phyloP scores from a whole-genome alignment of 176 grass and related monocot genomes.

The Echinochloa phyllopogon region DNA sequence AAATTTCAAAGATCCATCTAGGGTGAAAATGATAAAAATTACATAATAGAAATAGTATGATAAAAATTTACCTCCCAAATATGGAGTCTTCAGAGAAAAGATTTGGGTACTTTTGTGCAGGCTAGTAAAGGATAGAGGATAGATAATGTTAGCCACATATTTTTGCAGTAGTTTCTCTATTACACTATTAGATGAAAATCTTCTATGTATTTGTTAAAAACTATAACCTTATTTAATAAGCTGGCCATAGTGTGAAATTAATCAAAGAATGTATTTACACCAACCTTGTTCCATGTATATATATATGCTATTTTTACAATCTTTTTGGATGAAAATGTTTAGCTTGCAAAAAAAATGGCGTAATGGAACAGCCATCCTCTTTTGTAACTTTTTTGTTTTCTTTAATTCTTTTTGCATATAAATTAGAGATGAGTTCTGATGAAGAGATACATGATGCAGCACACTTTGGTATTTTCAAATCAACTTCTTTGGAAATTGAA shows the following conservation, averaged over 20 bases:
- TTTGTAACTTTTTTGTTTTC: background rate
- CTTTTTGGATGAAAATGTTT: background rate
- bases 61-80: conserved; percentile 63
- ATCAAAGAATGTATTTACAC: conserved; percentile 8
- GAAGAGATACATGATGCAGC: background rate
- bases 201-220: background rate
- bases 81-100: conserved; percentile 62
- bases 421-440: background rate
- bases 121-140: conserved; percentile 49
- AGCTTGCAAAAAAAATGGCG: too few species aligned
- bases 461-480: background rate
- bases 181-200: background rate
- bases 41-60: background rate
- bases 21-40: background rate
- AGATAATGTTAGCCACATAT: conserved; percentile 31
- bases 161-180: background rate
- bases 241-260: background rate
- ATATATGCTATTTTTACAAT: background rate
- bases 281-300: too few species aligned
- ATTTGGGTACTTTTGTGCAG: conserved; percentile 60
- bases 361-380: background rate
- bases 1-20: conserved; percentile 4
- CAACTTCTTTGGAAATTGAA: background rate
- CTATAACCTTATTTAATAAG: background rate
- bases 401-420: background rate